Conservation (phyloP, 768 basidiomycete genomes). For the Termitomyces sp. region DNA sequence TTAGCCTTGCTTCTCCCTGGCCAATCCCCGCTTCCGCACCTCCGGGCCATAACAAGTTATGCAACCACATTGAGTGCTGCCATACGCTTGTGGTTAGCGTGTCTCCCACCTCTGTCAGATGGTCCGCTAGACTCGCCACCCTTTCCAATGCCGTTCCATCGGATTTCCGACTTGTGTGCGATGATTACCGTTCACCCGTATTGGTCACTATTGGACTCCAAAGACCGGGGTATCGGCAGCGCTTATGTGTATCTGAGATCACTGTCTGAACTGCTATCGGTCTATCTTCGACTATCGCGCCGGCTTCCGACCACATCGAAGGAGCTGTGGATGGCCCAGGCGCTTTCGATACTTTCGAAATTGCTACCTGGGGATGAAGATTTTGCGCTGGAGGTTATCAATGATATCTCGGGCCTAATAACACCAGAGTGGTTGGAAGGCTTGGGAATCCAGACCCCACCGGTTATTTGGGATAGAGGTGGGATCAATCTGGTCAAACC, state of each 20-base stretch:
- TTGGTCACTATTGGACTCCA: slow-evolving; percentile 35
- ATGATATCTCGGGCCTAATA: slow-evolving; percentile 31
- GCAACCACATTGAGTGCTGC: slow-evolving; percentile 38
- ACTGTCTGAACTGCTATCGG: slow-evolving; percentile 46
- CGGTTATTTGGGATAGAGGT: slow-evolving; percentile 44
- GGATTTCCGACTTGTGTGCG: slow-evolving; percentile 50
- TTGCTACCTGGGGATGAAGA: slow-evolving; percentile 77
- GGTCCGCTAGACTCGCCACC: slow-evolving; percentile 44
- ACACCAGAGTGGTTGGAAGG: slow-evolving; percentile 35
- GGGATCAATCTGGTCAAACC: slow-evolving; percentile 50
- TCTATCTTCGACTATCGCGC: slow-evolving; percentile 56
- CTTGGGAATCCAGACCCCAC: slow-evolving; percentile 31
- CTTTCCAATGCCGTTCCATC: slow-evolving; percentile 54
- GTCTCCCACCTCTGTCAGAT: slow-evolving; percentile 38
- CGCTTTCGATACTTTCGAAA: slow-evolving; percentile 47
- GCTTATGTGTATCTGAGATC: slow-evolving; percentile 41
- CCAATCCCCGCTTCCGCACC: slow-evolving; percentile 12
- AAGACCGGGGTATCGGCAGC: slow-evolving; percentile 13
- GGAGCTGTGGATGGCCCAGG: slow-evolving; percentile 65
- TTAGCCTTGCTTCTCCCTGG: slow-evolving; percentile 12
- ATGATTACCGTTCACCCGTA: slow-evolving; percentile 43
- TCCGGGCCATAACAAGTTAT: slow-evolving; percentile 28
- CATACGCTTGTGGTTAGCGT: slow-evolving; percentile 63
- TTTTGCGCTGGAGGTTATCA: slow-evolving; percentile 37
- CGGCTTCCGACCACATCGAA: slow-evolving; percentile 49